Base-by-base conservation (phyloP, 495 filamentous ascomycete genomes). In the Pseudevernia furfuracea region DNA sequence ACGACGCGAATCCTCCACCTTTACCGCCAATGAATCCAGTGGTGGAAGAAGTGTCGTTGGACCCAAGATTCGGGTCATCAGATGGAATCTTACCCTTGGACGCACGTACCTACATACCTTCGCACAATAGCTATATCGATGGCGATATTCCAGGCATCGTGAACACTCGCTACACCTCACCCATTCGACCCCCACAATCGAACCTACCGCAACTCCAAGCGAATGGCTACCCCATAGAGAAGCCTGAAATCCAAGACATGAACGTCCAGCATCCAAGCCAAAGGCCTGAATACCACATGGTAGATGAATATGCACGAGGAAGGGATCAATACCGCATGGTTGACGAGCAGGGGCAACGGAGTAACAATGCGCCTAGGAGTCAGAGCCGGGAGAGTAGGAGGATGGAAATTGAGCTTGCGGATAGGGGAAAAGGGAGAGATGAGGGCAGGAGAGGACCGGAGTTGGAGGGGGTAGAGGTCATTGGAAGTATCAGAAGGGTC, bases 151-250 rank as follows among this genome's bases (percentile, higher is more conserved):
- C 49, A 17, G 59, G 62, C 43, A 66, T 62, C 21, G 36, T 68
- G 4, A 66, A 66, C 58, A 65, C 63, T 32, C 49, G 48, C 41
- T 66, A 61, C 19, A n/a, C 28, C 55, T 30, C 57, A 53, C 41
- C 59, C 10, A 44, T 25, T 36, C 52, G 37, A 8, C 9, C 43
- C 6, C 58, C 61, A n/a, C 56, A 49, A 21, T 15, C 61, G 21
- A 39, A 32, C 34, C 38, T 57, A 21, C 64, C 59, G 9, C 58
- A 38, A 55, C 57, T 68, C 17, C 62, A 60, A 62, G 58, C 64
- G 28, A 68, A 68, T 30, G 66, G 61, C 38, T 68, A 64, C 57
- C 69, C 69, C 8, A 58, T 62, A 3, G 69, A 70, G 32, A 70
- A 70, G 58, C 57, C 57, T 14, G 39, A 46, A 21, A 19, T 58